Percentiles rank a stretch among this genome's conserved stretches.
phyloP scores from a whole-genome alignment of 257 asterid species.

The Rubia yunnanensis region DNA sequence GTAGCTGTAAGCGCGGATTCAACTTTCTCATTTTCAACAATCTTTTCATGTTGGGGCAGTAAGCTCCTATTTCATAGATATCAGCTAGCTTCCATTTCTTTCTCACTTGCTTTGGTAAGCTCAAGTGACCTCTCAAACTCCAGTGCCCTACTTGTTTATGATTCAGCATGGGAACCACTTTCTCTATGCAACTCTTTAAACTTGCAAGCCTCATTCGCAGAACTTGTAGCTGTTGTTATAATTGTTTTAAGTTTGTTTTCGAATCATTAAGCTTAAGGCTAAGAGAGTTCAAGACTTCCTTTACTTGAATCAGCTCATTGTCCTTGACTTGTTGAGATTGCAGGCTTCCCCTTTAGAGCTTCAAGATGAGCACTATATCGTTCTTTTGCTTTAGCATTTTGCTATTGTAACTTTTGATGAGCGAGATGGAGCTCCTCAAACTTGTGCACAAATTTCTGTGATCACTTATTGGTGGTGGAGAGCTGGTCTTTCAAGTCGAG shows the following conservation, averaged over 20 bases:
- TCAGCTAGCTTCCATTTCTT: slow-evolving; percentile 54
- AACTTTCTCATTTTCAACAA: slow-evolving; percentile 50
- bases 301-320: slow-evolving; percentile 43
- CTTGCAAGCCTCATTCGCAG: slow-evolving; percentile 47
- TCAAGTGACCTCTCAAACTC: slow-evolving; percentile 70
- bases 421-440: slow-evolving; percentile 44
- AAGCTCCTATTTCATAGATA: slow-evolving; percentile 48
- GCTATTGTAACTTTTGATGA: slow-evolving; percentile 49
- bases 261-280: slow-evolving; percentile 62
- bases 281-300: slow-evolving; percentile 52
- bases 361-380: slow-evolving; percentile 44
- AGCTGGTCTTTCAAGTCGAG: slow-evolving; percentile 45
- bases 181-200: slow-evolving; percentile 69
- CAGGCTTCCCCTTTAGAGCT: slow-evolving; percentile 52
- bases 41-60: slow-evolving; percentile 38
- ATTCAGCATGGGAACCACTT: slow-evolving; percentile 61
- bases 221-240: slow-evolving; percentile 43
- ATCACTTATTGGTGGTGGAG: slow-evolving; percentile 43
- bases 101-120: slow-evolving; percentile 44
- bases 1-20: slow-evolving; percentile 54
- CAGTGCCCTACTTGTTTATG: slow-evolving; percentile 49
- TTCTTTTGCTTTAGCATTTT: slow-evolving; percentile 46
- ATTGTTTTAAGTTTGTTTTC: slow-evolving; percentile 54
- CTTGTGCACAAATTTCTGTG: slow-evolving; percentile 30
- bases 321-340: slow-evolving; percentile 45